Evolutionary conservation across 768 basidiomycete genomes (phyloP), one percentile per base, ranked within the genome.

Genomic region (Gloeostereum incarnatum): DNA sequence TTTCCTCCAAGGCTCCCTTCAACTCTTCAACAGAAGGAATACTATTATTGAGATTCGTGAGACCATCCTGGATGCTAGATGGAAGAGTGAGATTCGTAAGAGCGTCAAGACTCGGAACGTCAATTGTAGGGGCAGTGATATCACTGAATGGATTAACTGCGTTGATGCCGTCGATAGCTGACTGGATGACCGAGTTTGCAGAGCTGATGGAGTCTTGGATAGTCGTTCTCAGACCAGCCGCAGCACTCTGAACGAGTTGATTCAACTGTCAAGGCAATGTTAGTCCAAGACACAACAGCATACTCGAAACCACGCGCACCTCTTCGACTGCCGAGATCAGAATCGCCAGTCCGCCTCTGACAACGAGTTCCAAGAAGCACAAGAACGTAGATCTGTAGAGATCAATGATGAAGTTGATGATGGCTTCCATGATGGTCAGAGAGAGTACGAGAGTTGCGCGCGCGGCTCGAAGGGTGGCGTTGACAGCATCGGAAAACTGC

Each of bases 361-460:
- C 77, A 17, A 87, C 78, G 31, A 98, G 70, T 58, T 98, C 91
- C 46, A 96, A 63, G 48, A 96, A 91, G 57, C 94, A 99, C 37
- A 99, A 70, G 51, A 94, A 81, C 3, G 93, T 86, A 3, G 91
- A 93, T 27, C 92, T 82, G 54, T 96, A 98, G 32, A 82, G 75
- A 59, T 90, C 84, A 46, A 98, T 74, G 46, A 96, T 73, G 58
- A 98, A 97, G 50, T 87, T 90, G 60, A 92, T 81, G 50, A 93
- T 73, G 1, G 69, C 78, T 54, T 96, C 89, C 75, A 94, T 82
- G 25, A 79, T 65, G 0, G 86, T 94, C 40, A 97, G 63, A 2
- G 87, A 61, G 27, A 88, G 61, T 24, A 83, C 62, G 37, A 96
- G 69, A 5, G 81, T 71, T 7, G 67, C 76, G 16, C 86, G 81